Evolutionary conservation across 257 asterid species (phyloP).

Genomic region (Nicotiana sylvestris): DNA sequence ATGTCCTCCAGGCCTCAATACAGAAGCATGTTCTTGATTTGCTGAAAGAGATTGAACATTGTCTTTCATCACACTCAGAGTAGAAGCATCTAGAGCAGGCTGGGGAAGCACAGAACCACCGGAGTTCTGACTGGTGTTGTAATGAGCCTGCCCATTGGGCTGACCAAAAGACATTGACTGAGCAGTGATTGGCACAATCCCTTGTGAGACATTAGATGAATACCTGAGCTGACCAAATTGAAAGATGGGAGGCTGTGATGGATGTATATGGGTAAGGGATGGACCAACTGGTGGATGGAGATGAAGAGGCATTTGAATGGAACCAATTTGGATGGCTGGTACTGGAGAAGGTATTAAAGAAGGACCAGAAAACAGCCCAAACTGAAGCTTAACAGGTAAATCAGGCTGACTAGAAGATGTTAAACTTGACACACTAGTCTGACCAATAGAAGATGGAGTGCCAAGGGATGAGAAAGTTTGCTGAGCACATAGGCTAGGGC

Average conservation of each 20-base stretch:
- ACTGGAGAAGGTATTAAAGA: constrained; percentile 87
- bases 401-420: constrained; percentile 50
- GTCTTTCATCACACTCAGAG: constrained; percentile 30
- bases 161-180: constrained; percentile 57
- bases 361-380: constrained; percentile 97
- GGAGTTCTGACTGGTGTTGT: constrained; percentile 40
- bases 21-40: constrained; percentile 41
- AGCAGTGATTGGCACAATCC: constrained; percentile 53
- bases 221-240: constrained; percentile 85
- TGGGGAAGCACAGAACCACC: constrained; percentile 40
- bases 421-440: constrained; percentile 30
- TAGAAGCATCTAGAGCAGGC: constrained; percentile 37
- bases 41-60: constrained; percentile 26
- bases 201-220: constrained; percentile 67
- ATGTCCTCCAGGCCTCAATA: constrained; percentile 33
- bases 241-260: constrained; percentile 71
- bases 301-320: constrained; percentile 97
- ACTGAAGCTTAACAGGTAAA: constrained; percentile 74
- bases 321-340: constrained; percentile 97
- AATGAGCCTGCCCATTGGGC: constrained; percentile 49
- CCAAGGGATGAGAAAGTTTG: constrained; percentile 36
- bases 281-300: constrained; percentile 67
- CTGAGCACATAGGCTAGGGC: constrained; percentile 31
- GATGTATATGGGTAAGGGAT: constrained; percentile 58
- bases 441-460: constrained; percentile 33